phyloP scores from a whole-genome alignment of 345 rosid genomes.

The Arabidopsis arenosa region DNA sequence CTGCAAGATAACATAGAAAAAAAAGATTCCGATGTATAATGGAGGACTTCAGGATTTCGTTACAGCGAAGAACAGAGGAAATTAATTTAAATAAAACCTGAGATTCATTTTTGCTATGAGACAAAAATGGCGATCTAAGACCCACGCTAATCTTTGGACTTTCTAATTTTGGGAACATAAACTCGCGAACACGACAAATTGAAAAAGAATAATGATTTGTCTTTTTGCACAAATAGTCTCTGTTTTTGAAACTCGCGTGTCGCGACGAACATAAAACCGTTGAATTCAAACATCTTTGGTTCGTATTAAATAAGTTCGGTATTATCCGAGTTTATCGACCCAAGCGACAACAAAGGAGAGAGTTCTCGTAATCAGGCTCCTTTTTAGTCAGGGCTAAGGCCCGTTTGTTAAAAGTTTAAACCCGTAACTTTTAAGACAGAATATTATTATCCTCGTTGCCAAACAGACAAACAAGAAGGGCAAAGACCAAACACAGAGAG shows the following conservation, averaged over 20 bases:
- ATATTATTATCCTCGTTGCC: neutral
- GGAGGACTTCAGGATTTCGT: constrained; percentile 3
- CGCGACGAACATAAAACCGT: neutral
- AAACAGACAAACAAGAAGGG: neutral
- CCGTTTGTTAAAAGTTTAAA: neutral
- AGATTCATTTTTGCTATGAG: constrained; percentile 36
- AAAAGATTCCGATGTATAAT: constrained; percentile 4
- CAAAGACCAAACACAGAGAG: neutral
- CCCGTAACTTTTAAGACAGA: neutral
- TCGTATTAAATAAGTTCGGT: constrained; percentile 17
- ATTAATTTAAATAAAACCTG: neutral
- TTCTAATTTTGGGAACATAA: constrained; percentile 38
- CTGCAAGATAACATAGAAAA: constrained; percentile 14
- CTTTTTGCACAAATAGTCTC: constrained; percentile 8
- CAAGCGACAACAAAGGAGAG: neutral
- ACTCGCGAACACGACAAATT: constrained; percentile 21
- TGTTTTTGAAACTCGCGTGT: neutral
- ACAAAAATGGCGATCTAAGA: constrained; percentile 34
- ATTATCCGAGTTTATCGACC: neutral
- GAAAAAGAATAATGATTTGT: neutral
- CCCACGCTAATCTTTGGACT: constrained; percentile 27
- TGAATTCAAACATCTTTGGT: constrained; percentile 24
- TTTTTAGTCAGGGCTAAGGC: neutral
- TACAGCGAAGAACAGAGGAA: constrained; percentile 25
- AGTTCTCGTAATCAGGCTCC: neutral